phyloP scores from a whole-genome alignment of 306 rosid species.

The Echinosophora koreensis region DNA sequence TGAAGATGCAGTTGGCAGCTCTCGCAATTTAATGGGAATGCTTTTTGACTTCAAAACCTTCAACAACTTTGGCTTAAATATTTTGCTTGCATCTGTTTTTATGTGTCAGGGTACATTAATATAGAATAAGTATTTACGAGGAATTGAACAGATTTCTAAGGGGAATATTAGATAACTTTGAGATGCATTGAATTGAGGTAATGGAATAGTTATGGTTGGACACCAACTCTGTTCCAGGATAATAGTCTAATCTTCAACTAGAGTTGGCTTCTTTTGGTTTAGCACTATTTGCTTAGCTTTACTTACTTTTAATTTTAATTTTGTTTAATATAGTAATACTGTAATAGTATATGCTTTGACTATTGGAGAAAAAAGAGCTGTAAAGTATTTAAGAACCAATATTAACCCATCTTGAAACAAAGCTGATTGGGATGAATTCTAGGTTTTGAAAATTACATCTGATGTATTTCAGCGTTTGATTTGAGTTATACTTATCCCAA shows the following conservation, averaged over 20 bases:
- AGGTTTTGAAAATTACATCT: too few relatives aligned
- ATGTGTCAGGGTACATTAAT: background rate
- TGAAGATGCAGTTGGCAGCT: background rate
- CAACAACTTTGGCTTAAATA: background rate
- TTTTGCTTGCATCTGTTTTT: background rate
- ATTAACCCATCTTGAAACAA: too few relatives aligned
- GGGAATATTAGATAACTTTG: slow-evolving; percentile 48
- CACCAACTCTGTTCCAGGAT: slow-evolving; percentile 44
- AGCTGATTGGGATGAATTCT: too few relatives aligned
- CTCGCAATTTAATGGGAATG: background rate
- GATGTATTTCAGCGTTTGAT: too few relatives aligned
- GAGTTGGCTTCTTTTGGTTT: background rate
- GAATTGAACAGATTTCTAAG: background rate
- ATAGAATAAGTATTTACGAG: slow-evolving; percentile 10
- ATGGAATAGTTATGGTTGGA: slow-evolving; percentile 52
- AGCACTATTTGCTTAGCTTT: slow-evolving; percentile 23
- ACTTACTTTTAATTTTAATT: background rate
- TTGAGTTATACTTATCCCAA: too few relatives aligned
- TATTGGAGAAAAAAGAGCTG: background rate
- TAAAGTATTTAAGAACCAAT: too few relatives aligned
- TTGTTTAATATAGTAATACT: background rate
- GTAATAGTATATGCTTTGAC: background rate
- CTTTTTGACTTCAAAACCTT: slow-evolving; percentile 37
- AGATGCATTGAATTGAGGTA: slow-evolving; percentile 7
- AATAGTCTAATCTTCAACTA: slow-evolving; percentile 23